Base-by-base conservation (phyloP, 192 early-diverging fungal species). In the Coemansia sp. region DNA sequence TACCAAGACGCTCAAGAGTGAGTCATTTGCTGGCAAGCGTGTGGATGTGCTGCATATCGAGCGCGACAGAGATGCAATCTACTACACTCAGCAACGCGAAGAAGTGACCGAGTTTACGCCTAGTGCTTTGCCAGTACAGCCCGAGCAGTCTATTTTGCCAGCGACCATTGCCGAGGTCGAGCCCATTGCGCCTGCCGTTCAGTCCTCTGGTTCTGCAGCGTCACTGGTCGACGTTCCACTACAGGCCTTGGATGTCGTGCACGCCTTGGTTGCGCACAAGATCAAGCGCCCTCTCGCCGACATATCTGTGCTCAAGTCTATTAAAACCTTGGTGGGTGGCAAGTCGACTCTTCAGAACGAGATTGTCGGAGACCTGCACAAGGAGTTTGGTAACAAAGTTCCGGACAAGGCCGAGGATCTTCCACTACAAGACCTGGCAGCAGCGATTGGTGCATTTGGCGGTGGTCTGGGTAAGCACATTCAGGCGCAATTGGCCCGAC, bases 291-390 rank as follows among this genome's bases (percentile, higher is more conserved):
- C 89, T 2, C 70, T 93, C 2, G 79, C 86, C n/a, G 91, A 94
- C 24, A 78, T 97, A 53, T 87, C 92, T 39, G 70, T 88, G 35
- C 71, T 74, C 60, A 94, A 77, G 79, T 86, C 89, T 41, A 66
- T 65, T 7, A 64, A 94, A 81, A 92, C 91, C 63, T 85, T 94
- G 19, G 92, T 94, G 41, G 92, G 89, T 48, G 91, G 93, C 70
- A 94, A 94, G 78, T 92, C 91, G 9, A 97, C 93, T 39, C 86
- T 98, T 29, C 95, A 98, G 73, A 98, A 98, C 85, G 96, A 98
- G 69, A 94, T 98, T 44, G 83, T 98, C 59, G 96, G 95, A 74
- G 95, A 96, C 73, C 78, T 98, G 46, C 92, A 91, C 62, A 95
- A 93, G 67, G 96, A 98, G 79, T 95, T 98, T 85, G 89, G 89